Percentiles rank a stretch among this genome's conserved stretches.
Evolutionary conservation across 164 flowering plant species (phyloP).

Genomic region (Santalum album): DNA sequence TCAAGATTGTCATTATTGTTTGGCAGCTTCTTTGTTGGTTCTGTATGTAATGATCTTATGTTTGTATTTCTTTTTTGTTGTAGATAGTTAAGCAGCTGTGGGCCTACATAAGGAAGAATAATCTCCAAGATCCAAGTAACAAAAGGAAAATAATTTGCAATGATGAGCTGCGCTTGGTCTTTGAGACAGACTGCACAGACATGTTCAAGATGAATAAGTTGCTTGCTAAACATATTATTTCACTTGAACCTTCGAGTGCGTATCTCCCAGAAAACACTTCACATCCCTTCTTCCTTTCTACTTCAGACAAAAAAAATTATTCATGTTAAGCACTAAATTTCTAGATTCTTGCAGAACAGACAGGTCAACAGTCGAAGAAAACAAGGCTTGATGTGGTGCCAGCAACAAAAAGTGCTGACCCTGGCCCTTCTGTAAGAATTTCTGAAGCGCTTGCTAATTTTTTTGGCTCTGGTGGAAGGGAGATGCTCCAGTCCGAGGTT

Average conservation of each 20-base stretch:
- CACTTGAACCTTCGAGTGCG: conserved; percentile 75
- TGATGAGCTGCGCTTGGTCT: not conserved
- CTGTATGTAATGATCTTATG: not conserved
- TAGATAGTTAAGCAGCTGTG: not conserved
- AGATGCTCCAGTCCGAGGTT: conserved; percentile 65
- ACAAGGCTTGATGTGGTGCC: conserved; percentile 41
- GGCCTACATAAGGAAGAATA: not conserved
- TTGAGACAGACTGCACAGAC: conserved; percentile 1
- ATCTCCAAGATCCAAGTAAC: not conserved
- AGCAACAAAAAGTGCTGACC: conserved; percentile 30
- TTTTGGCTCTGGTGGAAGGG: conserved; percentile 63
- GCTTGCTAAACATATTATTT: conserved; percentile 39
- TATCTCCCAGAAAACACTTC: not conserved
- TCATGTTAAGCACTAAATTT: not conserved
- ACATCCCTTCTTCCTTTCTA: too few species aligned
- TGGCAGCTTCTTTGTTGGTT: too few species aligned
- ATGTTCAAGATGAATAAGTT: conserved; percentile 50
- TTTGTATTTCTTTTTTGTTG: not conserved
- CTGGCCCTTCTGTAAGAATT: conserved; percentile 39
- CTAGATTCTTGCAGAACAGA: conserved; percentile 39
- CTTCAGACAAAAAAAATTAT: not conserved
- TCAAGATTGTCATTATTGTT: not conserved
- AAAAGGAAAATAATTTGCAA: not conserved
- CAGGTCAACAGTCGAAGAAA: conserved; percentile 44
- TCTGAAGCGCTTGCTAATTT: conserved; percentile 79